Conservation (phyloP, 2,329 filamentous ascomycete species). For the Diaporthe humulicola region DNA sequence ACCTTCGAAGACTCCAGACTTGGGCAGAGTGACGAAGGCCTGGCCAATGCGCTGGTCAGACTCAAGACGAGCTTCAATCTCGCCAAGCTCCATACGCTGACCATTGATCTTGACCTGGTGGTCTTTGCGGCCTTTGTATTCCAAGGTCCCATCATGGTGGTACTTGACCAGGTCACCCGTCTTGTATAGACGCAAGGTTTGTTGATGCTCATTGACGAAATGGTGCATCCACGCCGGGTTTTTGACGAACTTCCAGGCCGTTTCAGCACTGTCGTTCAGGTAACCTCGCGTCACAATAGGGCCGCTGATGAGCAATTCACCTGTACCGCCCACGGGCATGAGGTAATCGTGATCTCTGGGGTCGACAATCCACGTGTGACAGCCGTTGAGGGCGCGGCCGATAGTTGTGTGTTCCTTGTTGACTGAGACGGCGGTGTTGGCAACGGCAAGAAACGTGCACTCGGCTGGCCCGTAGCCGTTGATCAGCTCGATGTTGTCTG, state of each 20-base stretch:
- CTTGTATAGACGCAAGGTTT: conserved; percentile 45
- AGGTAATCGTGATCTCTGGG: conserved; percentile 41
- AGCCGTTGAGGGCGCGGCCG: conserved; percentile 36
- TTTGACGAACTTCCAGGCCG: conserved; percentile 44
- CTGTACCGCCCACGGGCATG: conserved; percentile 40
- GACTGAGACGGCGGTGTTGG: neutral
- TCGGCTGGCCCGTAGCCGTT: conserved; percentile 43
- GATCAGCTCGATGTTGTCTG: conserved; percentile 33
- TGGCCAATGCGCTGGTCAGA: conserved; percentile 35
- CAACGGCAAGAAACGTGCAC: conserved; percentile 20
- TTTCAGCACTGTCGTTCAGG: conserved; percentile 55
- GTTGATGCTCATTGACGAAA: neutral
- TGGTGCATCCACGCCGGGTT: neutral
- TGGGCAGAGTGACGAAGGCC: neutral
- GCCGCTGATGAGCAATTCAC: conserved; percentile 43
- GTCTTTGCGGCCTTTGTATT: conserved; percentile 64
- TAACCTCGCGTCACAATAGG: conserved; percentile 57
- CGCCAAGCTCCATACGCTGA: conserved; percentile 61
- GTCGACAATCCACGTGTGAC: conserved; percentile 47
- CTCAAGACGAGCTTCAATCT: conserved; percentile 46
- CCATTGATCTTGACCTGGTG: conserved; percentile 71
- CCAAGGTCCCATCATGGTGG: conserved; percentile 51
- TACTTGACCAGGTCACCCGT: conserved; percentile 57
- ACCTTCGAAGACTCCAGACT: neutral
- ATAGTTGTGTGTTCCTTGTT: conserved; percentile 40